Conservation (phyloP, 2,329 filamentous ascomycete genomes). For the Fragosphaeria purpurea region DNA sequence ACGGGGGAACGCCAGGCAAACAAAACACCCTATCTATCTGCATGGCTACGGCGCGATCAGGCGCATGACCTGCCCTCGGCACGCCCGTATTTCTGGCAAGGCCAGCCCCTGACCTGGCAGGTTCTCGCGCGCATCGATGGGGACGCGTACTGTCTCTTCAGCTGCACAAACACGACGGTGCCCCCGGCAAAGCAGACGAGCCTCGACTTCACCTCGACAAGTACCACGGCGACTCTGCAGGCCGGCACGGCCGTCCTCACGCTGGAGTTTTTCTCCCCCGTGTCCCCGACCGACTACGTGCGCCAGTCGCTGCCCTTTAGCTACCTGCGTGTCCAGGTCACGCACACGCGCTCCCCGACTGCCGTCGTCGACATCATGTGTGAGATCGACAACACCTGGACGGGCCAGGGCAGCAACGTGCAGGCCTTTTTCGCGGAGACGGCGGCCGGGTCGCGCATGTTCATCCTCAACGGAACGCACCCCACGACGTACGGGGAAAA, state of each 20-base stretch:
- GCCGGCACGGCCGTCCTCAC: conserved; percentile 18
- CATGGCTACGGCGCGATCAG: conserved; percentile 23
- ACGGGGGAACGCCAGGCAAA: conserved; percentile 12
- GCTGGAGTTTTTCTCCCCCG: conserved; percentile 26
- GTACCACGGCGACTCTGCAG: conserved; percentile 19
- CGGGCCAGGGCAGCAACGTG: conserved; percentile 11
- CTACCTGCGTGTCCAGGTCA: conserved; percentile 20
- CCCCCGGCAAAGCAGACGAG: conserved; percentile 12
- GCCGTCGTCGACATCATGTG: conserved; percentile 20
- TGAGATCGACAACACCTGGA: conserved; percentile 25
- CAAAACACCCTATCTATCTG: conserved; percentile 21
- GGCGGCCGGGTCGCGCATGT: background rate
- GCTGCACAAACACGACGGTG: conserved; percentile 14
- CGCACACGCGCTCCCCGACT: background rate
- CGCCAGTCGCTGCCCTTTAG: conserved; percentile 25
- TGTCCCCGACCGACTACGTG: conserved; percentile 21
- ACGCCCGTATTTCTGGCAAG: conserved; percentile 23
- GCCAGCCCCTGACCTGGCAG: conserved; percentile 22
- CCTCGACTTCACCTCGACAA: conserved; percentile 21
- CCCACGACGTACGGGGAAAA: conserved; percentile 6
- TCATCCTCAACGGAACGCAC: conserved; percentile 9
- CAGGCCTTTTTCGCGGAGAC: conserved; percentile 1
- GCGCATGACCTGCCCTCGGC: conserved; percentile 16
- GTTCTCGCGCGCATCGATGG: conserved; percentile 22
- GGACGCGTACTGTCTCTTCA: conserved; percentile 21